Conservation (phyloP, 768 basidiomycete genomes). For the Calocera viscosa region DNA sequence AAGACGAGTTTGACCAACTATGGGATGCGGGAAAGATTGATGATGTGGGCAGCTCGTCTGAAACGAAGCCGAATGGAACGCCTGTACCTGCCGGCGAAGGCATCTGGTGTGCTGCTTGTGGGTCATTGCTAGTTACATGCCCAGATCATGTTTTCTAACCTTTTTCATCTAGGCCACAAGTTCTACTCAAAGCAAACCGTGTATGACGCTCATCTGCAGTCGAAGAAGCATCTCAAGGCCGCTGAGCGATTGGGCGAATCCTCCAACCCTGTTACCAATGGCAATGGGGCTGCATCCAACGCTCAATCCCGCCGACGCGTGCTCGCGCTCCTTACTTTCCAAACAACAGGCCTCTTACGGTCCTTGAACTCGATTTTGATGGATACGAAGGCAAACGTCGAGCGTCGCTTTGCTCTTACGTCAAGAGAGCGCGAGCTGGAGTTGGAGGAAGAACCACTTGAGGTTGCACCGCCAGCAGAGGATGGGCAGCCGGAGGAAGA, state of each 20-base stretch:
- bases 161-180: conserved; percentile 60
- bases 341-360: conserved; percentile 53
- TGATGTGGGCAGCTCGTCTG: conserved; percentile 54
- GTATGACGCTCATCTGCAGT: conserved; percentile 88
- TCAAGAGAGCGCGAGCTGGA: conserved; percentile 96
- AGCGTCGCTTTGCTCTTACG: conserved; percentile 90
- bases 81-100: conserved; percentile 35
- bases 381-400: conserved; percentile 93
- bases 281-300: conserved; percentile 16
- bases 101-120: conserved; percentile 92
- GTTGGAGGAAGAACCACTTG: conserved; percentile 52
- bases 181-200: conserved; percentile 94
- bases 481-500: conserved; percentile 57
- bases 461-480: conserved; percentile 35
- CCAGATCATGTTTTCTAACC: conserved; percentile 7
- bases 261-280: conserved; percentile 10
- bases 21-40: conserved; percentile 70
- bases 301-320: conserved; percentile 40
- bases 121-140: conserved; percentile 27
- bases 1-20: conserved; percentile 56
- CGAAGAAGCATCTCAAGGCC: conserved; percentile 92
- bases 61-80: conserved; percentile 35
- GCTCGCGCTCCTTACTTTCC: conserved; percentile 58
- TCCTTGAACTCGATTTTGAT: conserved; percentile 53
- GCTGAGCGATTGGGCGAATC: conserved; percentile 45